Base-by-base conservation (phyloP, 352 stramenopile genomes). In the Phytopythium mirpurense region DNA sequence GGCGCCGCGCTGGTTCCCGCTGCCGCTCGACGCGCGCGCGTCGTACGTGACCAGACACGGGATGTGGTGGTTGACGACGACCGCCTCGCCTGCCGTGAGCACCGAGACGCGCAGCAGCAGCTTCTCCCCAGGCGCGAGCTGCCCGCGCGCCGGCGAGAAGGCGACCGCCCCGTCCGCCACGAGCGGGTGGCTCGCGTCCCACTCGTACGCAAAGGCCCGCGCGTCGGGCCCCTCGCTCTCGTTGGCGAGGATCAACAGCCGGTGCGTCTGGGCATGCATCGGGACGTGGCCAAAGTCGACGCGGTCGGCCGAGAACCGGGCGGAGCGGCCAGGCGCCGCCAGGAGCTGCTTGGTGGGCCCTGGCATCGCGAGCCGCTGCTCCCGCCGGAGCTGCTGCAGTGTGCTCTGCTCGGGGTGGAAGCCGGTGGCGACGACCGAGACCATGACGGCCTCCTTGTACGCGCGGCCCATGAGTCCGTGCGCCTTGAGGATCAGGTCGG, bases 61-160 rank as follows among this genome's bases (percentile, higher is more conserved):
- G 31, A 93, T 57, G 44, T 86, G 64, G 36, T 93, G 78, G 55
- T 90, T 83, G 11, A 93, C 50, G 2, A 91, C 73, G 2, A 89
- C 12, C 4, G 65, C 52, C 24, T 84, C 64, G n/a, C 67, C 55
- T 31, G 56, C 44, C 1, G 75, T 62, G 16, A 54, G 57, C n/a
- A 91, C 19, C 14, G 53, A 78, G 29, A 88, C 67, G 5, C 77
- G 74, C 26, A 91, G 65, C 6, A 91, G 59, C 16, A 50, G 27
- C 26, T 86, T 72, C 31, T 90, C 65, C 5, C 68, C 72, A 26
- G 72, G 64, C 0, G 36, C 44, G 34, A 91, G 59, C 42, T 86
- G 66, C 0, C 83, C 83, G 19, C 57, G 60, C 24, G 62, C 60
- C 1, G 83, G 83, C 0, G 65, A 70, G 41, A 91, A 93, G 1